Conservation (phyloP, 2,329 filamentous ascomycete species). For the Microsporum audouinii region DNA sequence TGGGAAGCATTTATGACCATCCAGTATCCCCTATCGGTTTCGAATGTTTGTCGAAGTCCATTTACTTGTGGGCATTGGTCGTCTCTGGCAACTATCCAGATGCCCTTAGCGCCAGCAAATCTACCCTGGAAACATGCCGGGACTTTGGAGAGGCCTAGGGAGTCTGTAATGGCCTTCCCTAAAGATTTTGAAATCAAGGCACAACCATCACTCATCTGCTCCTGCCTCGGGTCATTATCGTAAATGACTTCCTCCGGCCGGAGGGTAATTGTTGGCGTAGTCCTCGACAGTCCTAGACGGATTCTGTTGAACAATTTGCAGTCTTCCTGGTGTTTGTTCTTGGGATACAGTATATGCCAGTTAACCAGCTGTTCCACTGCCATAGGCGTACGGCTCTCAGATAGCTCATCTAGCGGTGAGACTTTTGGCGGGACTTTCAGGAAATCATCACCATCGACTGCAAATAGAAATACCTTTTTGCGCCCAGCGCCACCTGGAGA, state of each 20-base stretch:
- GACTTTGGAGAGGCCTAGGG: slow-evolving; percentile 27
- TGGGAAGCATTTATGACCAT: slow-evolving; percentile 49
- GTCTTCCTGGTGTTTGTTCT: slow-evolving; percentile 28
- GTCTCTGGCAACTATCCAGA: slow-evolving; percentile 46
- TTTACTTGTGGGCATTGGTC: slow-evolving; percentile 11
- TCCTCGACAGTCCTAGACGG: slow-evolving; percentile 35
- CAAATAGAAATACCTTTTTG: slow-evolving; percentile 31
- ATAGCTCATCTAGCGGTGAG: slow-evolving; percentile 18
- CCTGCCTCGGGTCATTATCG: slow-evolving; percentile 20
- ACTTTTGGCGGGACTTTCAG: slow-evolving; percentile 6
- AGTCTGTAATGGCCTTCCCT: slow-evolving; percentile 37
- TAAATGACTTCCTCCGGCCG: slow-evolving; percentile 28
- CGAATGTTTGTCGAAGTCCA: not conserved
- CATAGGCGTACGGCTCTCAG: slow-evolving; percentile 27
- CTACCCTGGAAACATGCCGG: slow-evolving; percentile 47
- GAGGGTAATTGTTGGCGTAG: slow-evolving; percentile 29
- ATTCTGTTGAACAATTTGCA: slow-evolving; percentile 38
- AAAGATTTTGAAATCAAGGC: slow-evolving; percentile 43
- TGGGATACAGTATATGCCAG: slow-evolving; percentile 34
- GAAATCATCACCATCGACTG: slow-evolving; percentile 35
- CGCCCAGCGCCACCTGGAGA: slow-evolving; percentile 20
- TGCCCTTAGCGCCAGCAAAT: slow-evolving; percentile 49
- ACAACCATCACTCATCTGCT: slow-evolving; percentile 44
- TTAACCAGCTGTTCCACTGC: slow-evolving; percentile 30
- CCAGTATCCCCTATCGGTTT: slow-evolving; percentile 34